Percentiles rank a stretch among this genome's conserved stretches.
Evolutionary conservation across 2,329 filamentous ascomycete species (phyloP).

Genomic region (Penicillium oxalicum): DNA sequence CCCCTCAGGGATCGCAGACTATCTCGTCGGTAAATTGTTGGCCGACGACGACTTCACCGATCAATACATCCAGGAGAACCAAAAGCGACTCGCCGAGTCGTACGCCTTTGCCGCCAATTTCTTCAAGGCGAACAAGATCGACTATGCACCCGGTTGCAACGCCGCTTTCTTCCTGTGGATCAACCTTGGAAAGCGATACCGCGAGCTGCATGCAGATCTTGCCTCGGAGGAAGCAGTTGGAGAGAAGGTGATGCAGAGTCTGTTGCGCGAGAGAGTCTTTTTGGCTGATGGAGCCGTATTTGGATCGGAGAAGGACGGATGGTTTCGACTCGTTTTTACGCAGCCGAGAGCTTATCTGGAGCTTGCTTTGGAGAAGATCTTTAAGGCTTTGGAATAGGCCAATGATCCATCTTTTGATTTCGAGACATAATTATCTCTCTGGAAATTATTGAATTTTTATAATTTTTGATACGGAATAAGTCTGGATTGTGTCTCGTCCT

Average conservation of each 20-base stretch:
- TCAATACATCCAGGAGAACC: constrained; percentile 43
- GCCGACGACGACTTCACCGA: constrained; percentile 43
- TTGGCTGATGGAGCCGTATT: constrained; percentile 32
- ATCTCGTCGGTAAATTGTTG: constrained; percentile 37
- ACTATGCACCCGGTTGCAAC: constrained; percentile 46
- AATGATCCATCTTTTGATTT: not conserved
- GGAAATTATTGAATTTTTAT: no score
- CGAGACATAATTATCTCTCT: no score
- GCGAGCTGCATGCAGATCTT: constrained; percentile 16
- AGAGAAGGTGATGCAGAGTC: constrained; percentile 28
- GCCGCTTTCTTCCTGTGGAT: constrained; percentile 55
- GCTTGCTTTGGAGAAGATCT: constrained; percentile 29
- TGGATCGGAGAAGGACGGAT: constrained; percentile 36
- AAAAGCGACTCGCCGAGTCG: constrained; percentile 34
- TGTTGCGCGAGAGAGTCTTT: constrained; percentile 35
- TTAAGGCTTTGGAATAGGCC: constrained; percentile 12
- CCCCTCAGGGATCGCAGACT: constrained; percentile 41
- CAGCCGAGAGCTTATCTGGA: constrained; percentile 27
- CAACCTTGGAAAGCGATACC: constrained; percentile 39
- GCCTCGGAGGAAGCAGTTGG: constrained; percentile 14
- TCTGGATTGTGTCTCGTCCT: no score
- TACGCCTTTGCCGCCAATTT: constrained; percentile 37
- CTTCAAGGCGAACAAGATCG: constrained; percentile 40
- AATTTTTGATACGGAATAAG: no score
- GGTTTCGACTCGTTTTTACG: constrained; percentile 42